Evolutionary conservation across 176 grass and related monocot genomes (phyloP).

Genomic region (Bolboschoenus planiculmis): DNA sequence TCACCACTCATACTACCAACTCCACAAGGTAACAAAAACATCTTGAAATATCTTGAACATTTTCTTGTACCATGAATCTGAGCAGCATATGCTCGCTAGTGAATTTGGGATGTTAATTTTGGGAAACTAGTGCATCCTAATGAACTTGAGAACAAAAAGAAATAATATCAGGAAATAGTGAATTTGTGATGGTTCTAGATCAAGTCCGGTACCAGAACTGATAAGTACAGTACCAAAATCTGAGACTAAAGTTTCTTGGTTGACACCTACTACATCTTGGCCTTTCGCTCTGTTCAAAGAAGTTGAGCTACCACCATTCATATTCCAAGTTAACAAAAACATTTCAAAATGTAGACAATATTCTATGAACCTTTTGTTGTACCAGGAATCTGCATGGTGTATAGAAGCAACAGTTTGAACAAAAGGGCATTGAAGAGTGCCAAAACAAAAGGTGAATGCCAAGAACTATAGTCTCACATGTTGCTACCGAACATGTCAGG

Average conservation of each 20-base stretch:
- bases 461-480: neutral
- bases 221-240: conserved; percentile 11
- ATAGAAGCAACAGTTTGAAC: conserved; percentile 1
- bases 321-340: neutral
- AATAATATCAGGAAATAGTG: neutral
- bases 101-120: neutral
- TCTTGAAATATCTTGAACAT: neutral
- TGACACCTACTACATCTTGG: neutral
- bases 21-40: no score
- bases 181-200: conserved; percentile 11
- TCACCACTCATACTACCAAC: no score
- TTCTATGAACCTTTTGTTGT: neutral
- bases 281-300: neutral
- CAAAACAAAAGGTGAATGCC: neutral
- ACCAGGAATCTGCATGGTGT: neutral
- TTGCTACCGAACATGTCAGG: conserved; percentile 11
- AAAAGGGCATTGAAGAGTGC: neutral
- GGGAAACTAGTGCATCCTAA: neutral
- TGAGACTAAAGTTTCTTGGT: neutral
- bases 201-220: neutral
- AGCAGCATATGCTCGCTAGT: neutral
- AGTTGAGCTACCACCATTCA: neutral
- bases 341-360: neutral
- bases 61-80: neutral
- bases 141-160: neutral